These are phyloP conservation scores for Fusarium mangiferae DNA, from an alignment of 2,329 filamentous ascomycete species.

Conservation along the genomic window DNA sequence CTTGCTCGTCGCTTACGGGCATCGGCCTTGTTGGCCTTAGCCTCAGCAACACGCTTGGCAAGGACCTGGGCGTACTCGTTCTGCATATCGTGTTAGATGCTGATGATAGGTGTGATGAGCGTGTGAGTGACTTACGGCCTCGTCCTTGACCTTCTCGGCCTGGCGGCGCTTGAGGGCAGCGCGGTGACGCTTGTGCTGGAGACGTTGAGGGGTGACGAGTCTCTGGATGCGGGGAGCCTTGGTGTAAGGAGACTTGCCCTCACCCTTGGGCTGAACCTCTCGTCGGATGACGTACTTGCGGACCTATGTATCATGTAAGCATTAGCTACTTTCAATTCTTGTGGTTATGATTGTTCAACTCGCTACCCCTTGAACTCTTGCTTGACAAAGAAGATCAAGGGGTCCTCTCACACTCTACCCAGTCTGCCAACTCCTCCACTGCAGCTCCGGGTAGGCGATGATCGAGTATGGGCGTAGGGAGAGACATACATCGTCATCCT, in stretches of 20 bases:
- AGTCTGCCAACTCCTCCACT: conserved; percentile 55
- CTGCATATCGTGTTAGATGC: conserved; percentile 57
- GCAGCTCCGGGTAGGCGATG: conserved; percentile 76
- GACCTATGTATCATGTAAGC: conserved; percentile 68
- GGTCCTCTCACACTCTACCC: conserved; percentile 70
- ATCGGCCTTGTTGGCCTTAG: conserved; percentile 93
- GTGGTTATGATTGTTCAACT: conserved; percentile 35
- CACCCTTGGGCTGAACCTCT: conserved; percentile 95
- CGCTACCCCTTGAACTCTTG: conserved; percentile 30
- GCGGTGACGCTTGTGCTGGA: conserved; percentile 99
- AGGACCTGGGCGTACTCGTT: conserved; percentile 97
- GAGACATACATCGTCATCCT: conserved; percentile 99
- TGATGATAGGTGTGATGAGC: too few species aligned
- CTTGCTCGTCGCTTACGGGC: conserved; percentile 96
- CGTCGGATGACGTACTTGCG: conserved; percentile 99
- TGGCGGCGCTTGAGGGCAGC: conserved; percentile 98
- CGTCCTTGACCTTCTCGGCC: conserved; percentile 97
- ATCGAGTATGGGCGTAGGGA: conserved; percentile 65
- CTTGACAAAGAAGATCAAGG: conserved; percentile 24
- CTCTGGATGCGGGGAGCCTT: conserved; percentile 99
- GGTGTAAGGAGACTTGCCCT: conserved; percentile 98
- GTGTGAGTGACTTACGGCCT: conserved; percentile 78
- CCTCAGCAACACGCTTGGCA: conserved; percentile 96
- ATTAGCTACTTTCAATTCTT: conserved; percentile 51
- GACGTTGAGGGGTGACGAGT: conserved; percentile 98